Evolutionary conservation across 2,329 filamentous ascomycete species (phyloP).

Genomic region (Arthroderma sp.): DNA sequence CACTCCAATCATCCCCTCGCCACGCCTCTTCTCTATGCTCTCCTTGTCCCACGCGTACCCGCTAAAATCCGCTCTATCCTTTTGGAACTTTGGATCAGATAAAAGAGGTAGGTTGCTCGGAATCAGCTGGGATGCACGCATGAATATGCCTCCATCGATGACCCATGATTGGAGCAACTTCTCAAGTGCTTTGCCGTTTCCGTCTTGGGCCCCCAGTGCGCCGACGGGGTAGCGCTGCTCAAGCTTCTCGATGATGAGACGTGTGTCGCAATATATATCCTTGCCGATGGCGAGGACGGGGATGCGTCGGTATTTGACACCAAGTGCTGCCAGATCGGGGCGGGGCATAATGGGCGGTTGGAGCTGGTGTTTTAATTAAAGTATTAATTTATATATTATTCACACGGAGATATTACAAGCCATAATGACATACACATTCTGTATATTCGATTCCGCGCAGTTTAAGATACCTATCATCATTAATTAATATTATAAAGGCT

Average conservation of each 20-base stretch:
- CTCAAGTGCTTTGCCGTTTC: slow-evolving; percentile 36
- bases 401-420: not conserved
- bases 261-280: slow-evolving; percentile 57
- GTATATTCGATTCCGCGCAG: slow-evolving; percentile 52
- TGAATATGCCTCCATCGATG: slow-evolving; percentile 47
- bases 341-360: slow-evolving; percentile 56
- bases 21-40: slow-evolving; percentile 30
- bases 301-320: slow-evolving; percentile 55
- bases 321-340: slow-evolving; percentile 48
- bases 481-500: not conserved
- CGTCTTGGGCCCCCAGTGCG: slow-evolving; percentile 25
- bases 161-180: slow-evolving; percentile 44
- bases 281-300: slow-evolving; percentile 53
- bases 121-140: slow-evolving; percentile 40
- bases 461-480: slow-evolving; percentile 45
- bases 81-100: slow-evolving; percentile 45
- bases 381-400: not conserved
- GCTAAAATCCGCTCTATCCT: slow-evolving; percentile 40
- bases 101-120: slow-evolving; percentile 42
- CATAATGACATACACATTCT: slow-evolving; percentile 46
- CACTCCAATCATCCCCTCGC: slow-evolving; percentile 46
- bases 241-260: slow-evolving; percentile 53
- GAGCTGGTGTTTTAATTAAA: slow-evolving; percentile 29
- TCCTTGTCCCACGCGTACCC: slow-evolving; percentile 31
- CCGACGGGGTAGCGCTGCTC: slow-evolving; percentile 41